Conservation (phyloP, 176 grass and related monocot genomes). For the Cenchrus americanus region DNA sequence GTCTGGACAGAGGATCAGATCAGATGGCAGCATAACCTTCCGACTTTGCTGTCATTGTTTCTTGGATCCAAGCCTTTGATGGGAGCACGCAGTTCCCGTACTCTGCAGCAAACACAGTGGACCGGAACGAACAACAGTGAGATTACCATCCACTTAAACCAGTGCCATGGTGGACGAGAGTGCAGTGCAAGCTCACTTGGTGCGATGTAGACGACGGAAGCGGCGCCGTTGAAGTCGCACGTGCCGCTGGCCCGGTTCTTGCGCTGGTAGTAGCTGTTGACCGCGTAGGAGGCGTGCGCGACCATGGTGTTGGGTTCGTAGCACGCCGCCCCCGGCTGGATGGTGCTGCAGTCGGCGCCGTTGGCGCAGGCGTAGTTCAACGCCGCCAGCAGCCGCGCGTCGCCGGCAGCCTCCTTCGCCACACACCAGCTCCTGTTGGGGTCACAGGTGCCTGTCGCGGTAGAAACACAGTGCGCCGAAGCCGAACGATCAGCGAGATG, state of each 20-base stretch:
- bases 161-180: not conserved
- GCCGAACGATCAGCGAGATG: not conserved
- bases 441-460: not conserved
- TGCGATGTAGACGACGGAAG: conserved; percentile 16
- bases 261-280: conserved; percentile 56
- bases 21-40: not conserved
- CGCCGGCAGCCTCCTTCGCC: conserved; percentile 16
- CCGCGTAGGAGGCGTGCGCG: conserved; percentile 47
- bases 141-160: not conserved
- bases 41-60: not conserved
- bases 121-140: not conserved
- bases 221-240: conserved; percentile 51
- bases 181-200: not conserved
- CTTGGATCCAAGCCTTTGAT: not conserved
- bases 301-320: conserved; percentile 45
- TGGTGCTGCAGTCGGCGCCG: conserved; percentile 24
- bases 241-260: not conserved
- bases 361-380: conserved; percentile 45
- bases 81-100: conserved; percentile 6
- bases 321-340: conserved; percentile 37
- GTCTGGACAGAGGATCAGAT: too few relatives aligned
- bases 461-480: too few relatives aligned
- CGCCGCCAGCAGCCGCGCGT: conserved; percentile 36
- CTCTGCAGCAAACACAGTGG: not conserved
- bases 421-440: conserved; percentile 48